Base-by-base conservation (phyloP, 2,329 filamentous ascomycete genomes). In the Lasiodiplodia sp. region DNA sequence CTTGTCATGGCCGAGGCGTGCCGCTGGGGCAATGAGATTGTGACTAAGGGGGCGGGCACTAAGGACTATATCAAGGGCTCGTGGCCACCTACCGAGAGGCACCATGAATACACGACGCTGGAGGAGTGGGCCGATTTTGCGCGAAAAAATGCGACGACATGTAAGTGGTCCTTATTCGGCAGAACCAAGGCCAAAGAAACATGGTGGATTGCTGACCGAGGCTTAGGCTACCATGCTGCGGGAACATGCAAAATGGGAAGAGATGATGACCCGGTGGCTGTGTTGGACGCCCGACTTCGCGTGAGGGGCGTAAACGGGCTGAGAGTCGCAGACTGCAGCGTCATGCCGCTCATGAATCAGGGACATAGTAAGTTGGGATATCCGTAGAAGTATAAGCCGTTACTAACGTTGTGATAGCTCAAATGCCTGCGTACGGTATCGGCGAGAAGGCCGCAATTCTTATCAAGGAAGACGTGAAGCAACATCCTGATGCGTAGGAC, bases 101-200 rank as follows among this genome's bases (percentile, higher is more conserved):
- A 90, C 70, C 86, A 89, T 75, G 76, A 75, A 60, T 82, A 84
- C 73, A 86, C 79, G 66, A 84, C 79, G 0, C 80, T 87, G 16
- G 86, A 88, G 72, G 82, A 90, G 51, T 90, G 88, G 88, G 79
- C 85, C 44, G 81, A 83, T 0, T 85, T 85, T 72, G 85, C 90
- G 6, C 85, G 82, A 72, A 78, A 89, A 38, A 82, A 88, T 5
- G 21, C 65, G 14, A 57, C 65, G 16, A 67, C 55, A 16, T 67
- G 60, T 52, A 11, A 38, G 60, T 21, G 44, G n/a, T 2, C 8
- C 7, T 10, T 21, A 16, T 18, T 57, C 5, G 7, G 11, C 2
- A 18, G 28, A 14, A 23, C 7, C 31, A 31, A 21, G 55, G 23
- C 7, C 21, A 21, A 21, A 4, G 25, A 18, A 10, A 8, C n/a